Evolutionary conservation across 1,284 basidiomycete species (phyloP).

Genomic region (Rhodotorula glutinis): DNA sequence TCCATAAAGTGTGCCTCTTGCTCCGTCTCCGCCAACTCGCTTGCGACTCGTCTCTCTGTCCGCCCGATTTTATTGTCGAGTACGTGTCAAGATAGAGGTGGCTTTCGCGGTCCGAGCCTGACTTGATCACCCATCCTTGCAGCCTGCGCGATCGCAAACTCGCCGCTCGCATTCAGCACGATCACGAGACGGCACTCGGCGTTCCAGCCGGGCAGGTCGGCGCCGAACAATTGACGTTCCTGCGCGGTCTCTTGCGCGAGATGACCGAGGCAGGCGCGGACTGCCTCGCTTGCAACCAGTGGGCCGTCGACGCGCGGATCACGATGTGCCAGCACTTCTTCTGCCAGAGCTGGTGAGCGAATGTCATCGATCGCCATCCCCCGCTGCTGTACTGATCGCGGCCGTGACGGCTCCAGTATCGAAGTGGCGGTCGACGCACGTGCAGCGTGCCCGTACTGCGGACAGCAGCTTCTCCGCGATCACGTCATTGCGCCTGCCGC

Average conservation of each 20-base stretch:
- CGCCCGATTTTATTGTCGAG: conserved; percentile 66
- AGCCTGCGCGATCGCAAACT: conserved; percentile 33
- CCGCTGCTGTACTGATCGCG: neutral
- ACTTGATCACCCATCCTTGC: neutral
- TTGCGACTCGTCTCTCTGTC: conserved; percentile 74
- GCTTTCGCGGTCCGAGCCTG: neutral
- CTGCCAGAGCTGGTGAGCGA: conserved; percentile 34
- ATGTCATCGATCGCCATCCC: no score
- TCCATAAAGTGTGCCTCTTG: conserved; percentile 61
- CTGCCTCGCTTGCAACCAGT: conserved; percentile 32
- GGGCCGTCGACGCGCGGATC: conserved; percentile 29
- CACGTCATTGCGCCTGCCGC: conserved; percentile 20
- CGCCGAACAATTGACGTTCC: conserved; percentile 15
- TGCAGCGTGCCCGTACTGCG: conserved; percentile 19
- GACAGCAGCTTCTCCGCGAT: conserved; percentile 12
- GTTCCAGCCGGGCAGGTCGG: neutral
- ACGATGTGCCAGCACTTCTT: conserved; percentile 37
- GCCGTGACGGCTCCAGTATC: conserved; percentile 12
- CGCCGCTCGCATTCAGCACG: conserved; percentile 22
- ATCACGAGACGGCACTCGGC: conserved; percentile 7
- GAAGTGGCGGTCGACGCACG: conserved; percentile 20
- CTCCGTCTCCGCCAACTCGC: conserved; percentile 82
- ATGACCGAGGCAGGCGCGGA: conserved; percentile 18
- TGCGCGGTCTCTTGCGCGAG: conserved; percentile 19
- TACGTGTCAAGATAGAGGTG: neutral